Conservation (phyloP, 306 rosid genomes). For the Glycine latifolia region DNA sequence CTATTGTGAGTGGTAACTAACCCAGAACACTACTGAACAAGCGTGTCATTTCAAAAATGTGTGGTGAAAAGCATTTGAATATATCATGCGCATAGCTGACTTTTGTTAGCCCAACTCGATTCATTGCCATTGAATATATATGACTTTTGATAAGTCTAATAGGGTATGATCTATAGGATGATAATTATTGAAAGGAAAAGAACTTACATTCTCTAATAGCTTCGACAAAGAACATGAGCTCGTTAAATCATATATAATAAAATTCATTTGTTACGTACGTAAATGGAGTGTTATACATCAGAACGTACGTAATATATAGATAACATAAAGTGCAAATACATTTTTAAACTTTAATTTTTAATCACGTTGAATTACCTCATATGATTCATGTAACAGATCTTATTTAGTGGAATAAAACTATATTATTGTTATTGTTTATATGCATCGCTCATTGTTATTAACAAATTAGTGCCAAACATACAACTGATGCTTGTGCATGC, state of each 20-base stretch:
- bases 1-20: background rate
- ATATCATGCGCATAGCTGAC: background rate
- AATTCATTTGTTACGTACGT: background rate
- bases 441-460: background rate
- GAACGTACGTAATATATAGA: background rate
- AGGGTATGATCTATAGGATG: conserved; percentile 13
- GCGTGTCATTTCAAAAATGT: conserved; percentile 16
- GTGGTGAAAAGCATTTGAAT: conserved; percentile 26
- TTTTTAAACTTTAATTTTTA: too few relatives aligned
- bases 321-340: too few relatives aligned
- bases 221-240: background rate
- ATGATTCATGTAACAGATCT: too few relatives aligned
- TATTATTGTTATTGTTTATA: background rate
- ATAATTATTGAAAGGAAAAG: background rate
- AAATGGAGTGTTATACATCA: background rate
- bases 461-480: background rate
- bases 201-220: background rate
- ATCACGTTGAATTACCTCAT: too few relatives aligned
- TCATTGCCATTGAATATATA: background rate
- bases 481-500: background rate
- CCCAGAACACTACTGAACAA: background rate
- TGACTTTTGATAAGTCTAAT: conserved; percentile 20
- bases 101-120: conserved; percentile 1
- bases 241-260: background rate
- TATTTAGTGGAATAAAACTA: too few relatives aligned